phyloP scores from a whole-genome alignment of 2,329 filamentous ascomycete species.

The Cordyceps pruinosa region DNA sequence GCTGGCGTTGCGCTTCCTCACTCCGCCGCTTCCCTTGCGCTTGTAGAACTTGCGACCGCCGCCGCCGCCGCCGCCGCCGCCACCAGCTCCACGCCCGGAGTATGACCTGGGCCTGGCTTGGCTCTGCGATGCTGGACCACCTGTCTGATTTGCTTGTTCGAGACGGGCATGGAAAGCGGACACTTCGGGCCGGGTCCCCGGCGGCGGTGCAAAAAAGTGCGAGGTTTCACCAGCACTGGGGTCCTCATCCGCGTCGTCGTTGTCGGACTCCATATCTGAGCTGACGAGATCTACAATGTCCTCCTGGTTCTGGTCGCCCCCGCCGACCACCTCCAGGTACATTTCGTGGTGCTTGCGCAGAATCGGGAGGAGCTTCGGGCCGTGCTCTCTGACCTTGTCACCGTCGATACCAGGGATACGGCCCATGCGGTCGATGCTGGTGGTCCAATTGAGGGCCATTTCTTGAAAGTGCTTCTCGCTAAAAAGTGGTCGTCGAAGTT shows the following conservation, averaged over 20 bases:
- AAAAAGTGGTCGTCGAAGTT: slow-evolving; percentile 55
- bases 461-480: slow-evolving; percentile 61
- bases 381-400: slow-evolving; percentile 56
- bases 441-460: slow-evolving; percentile 67
- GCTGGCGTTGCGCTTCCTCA: slow-evolving; percentile 16
- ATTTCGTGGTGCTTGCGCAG: slow-evolving; percentile 41
- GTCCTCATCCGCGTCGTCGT: slow-evolving; percentile 31
- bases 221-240: slow-evolving; percentile 27
- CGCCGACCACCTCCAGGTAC: slow-evolving; percentile 46
- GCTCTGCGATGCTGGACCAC: slow-evolving; percentile 11
- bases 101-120: slow-evolving; percentile 21
- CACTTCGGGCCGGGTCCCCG: slow-evolving; percentile 22
- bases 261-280: slow-evolving; percentile 33
- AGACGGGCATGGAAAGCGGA: slow-evolving; percentile 29
- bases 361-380: slow-evolving; percentile 52
- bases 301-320: slow-evolving; percentile 17
- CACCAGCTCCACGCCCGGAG: slow-evolving; percentile 18
- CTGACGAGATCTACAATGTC: slow-evolving; percentile 52
- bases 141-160: slow-evolving; percentile 22
- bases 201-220: slow-evolving; percentile 36
- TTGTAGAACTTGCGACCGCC: slow-evolving; percentile 20
- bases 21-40: slow-evolving; percentile 20
- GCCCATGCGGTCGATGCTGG: slow-evolving; percentile 53
- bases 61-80: neutral
- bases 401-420: slow-evolving; percentile 55